These are phyloP conservation scores for Raffaelea arxii DNA, from an alignment of 2,329 filamentous ascomycete genomes.

Conservation along the genomic window DNA sequence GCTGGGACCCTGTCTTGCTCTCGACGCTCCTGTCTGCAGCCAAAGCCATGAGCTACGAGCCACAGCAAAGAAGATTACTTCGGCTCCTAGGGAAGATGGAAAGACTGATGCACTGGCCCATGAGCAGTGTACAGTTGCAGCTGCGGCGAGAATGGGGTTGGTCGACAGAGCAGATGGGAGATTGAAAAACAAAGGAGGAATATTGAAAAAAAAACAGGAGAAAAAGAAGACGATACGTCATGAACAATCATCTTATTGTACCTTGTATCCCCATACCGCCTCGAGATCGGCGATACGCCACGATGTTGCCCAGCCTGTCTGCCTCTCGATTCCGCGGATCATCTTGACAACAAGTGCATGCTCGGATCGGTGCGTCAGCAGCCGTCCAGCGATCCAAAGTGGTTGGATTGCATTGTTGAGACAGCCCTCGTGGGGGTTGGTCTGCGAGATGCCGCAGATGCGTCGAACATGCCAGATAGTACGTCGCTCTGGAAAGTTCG, in stretches of 20 bases:
- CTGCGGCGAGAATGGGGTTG: not conserved
- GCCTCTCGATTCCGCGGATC: slow-evolving; percentile 38
- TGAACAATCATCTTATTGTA: too few relatives aligned
- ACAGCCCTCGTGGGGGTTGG: slow-evolving; percentile 45
- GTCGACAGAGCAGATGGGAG: too few relatives aligned
- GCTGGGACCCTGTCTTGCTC: slow-evolving; percentile 38
- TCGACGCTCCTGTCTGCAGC: slow-evolving; percentile 35
- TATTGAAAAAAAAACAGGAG: not conserved
- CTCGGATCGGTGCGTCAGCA: slow-evolving; percentile 40
- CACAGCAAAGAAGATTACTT: too few relatives aligned
- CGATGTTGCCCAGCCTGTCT: slow-evolving; percentile 42
- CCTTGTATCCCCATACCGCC: slow-evolving; percentile 27
- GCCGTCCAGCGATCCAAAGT: slow-evolving; percentile 43
- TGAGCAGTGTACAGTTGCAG: too few relatives aligned
- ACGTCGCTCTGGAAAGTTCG: slow-evolving; percentile 21
- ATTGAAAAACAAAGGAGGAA: too few relatives aligned
- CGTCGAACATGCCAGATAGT: slow-evolving; percentile 44
- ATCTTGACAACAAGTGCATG: slow-evolving; percentile 28
- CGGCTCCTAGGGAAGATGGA: too few relatives aligned
- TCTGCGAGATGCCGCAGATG: slow-evolving; percentile 45
- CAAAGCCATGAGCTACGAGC: slow-evolving; percentile 35
- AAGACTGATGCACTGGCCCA: too few relatives aligned
- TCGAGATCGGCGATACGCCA: slow-evolving; percentile 46
- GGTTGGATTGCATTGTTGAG: slow-evolving; percentile 50
- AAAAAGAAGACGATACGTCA: not conserved